These are phyloP conservation scores for Trichophyton equinum DNA, from an alignment of 2,329 filamentous ascomycete species.

Conservation along the genomic window DNA sequence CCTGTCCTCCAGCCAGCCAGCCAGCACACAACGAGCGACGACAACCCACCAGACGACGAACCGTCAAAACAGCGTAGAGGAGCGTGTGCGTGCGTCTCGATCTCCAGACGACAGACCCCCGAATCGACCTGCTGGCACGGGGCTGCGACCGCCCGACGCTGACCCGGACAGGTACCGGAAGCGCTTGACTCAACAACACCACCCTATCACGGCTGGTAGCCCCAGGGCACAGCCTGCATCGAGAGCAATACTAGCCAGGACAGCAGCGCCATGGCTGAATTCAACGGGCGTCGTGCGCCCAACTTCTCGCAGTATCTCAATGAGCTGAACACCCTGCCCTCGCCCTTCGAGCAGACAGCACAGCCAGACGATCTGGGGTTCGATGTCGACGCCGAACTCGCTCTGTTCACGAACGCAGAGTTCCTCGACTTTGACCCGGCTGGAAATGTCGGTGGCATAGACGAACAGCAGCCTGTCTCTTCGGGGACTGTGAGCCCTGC, in stretches of 20 bases:
- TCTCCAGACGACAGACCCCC: not conserved
- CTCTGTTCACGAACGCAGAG: slow-evolving; percentile 69
- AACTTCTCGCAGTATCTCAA: slow-evolving; percentile 86
- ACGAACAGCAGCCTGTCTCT: slow-evolving; percentile 3
- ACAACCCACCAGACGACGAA: no score
- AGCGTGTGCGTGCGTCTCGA: no score
- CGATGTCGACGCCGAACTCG: slow-evolving; percentile 58
- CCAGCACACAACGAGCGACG: no score
- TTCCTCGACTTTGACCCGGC: slow-evolving; percentile 63
- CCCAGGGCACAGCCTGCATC: no score
- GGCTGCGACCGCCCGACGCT: not conserved
- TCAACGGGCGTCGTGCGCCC: slow-evolving; percentile 62
- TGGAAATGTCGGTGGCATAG: slow-evolving; percentile 24
- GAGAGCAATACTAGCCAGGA: not conserved
- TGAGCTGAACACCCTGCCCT: slow-evolving; percentile 61
- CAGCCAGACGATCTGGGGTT: slow-evolving; percentile 43
- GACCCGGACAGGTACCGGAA: not conserved
- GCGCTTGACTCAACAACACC: not conserved
- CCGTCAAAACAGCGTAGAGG: no score
- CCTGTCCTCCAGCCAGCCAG: no score
- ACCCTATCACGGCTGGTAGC: no score
- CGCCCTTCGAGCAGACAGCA: slow-evolving; percentile 49
- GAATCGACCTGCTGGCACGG: not conserved
- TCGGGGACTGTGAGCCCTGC: slow-evolving; percentile 16
- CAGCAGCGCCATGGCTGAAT: slow-evolving; percentile 50